phyloP scores from a whole-genome alignment of 352 stramenopile genomes.

The Globisporangium barbulae region DNA sequence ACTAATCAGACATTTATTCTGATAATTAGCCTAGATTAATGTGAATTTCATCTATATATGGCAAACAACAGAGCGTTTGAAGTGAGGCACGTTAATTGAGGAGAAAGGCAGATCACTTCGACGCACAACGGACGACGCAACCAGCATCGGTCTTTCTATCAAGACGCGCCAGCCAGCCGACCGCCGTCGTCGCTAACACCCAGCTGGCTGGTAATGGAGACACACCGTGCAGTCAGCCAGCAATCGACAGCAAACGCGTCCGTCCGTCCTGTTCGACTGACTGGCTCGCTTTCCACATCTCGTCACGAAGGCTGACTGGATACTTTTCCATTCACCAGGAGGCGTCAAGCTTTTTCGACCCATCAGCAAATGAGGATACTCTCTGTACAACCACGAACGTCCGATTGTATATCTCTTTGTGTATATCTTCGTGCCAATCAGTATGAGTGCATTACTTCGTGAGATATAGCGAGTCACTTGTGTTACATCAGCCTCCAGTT shows the following conservation, averaged over 20 bases:
- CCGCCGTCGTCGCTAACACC: no score
- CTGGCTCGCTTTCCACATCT: slow-evolving; percentile 2
- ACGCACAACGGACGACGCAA: background rate
- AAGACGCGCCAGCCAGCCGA: no score
- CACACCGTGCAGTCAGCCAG: background rate
- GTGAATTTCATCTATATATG: background rate
- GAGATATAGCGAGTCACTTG: no score
- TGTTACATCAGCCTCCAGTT: no score
- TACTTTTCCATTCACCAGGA: background rate
- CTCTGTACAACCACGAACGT: background rate
- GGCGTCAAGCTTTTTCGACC: background rate
- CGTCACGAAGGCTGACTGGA: background rate
- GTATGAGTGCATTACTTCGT: background rate
- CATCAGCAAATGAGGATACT: background rate
- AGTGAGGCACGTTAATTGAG: background rate
- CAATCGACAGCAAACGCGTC: background rate
- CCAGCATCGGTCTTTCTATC: background rate
- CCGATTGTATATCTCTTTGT: background rate
- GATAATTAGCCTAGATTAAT: background rate
- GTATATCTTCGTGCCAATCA: no score
- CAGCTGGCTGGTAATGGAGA: no score
- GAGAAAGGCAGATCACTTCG: background rate
- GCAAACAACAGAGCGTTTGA: background rate
- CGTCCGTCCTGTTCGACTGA: background rate
- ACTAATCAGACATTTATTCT: background rate